phyloP scores from a whole-genome alignment of 2,329 filamentous ascomycete genomes.

The Penicillium sp. region DNA sequence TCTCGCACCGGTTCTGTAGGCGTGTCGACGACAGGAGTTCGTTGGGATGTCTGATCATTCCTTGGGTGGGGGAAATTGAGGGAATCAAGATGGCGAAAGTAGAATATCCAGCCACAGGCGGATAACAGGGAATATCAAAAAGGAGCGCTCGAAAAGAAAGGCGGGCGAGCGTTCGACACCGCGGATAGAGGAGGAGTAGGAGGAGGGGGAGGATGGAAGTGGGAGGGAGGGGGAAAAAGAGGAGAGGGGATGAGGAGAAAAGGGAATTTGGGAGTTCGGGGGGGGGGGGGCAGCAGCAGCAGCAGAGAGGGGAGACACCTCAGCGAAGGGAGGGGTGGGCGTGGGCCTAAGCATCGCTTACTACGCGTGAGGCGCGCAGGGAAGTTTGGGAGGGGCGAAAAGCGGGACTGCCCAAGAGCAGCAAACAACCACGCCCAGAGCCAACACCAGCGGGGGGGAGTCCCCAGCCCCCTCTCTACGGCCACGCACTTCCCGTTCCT shows the following conservation, averaged over 20 bases:
- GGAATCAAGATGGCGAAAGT: conserved; percentile 28
- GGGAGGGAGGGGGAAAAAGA: conserved; percentile 25
- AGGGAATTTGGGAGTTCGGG: conserved; percentile 26
- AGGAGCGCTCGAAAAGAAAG: conserved; percentile 28
- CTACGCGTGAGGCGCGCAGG: conserved; percentile 20
- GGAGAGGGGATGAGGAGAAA: conserved; percentile 22
- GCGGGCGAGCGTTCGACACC: conserved; percentile 29
- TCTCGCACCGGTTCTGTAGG: conserved; percentile 49
- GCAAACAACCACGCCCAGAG: background rate
- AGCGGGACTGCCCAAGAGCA: conserved; percentile 19
- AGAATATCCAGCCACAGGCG: conserved; percentile 47
- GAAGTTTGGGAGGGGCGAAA: conserved; percentile 26
- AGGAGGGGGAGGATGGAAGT: conserved; percentile 16
- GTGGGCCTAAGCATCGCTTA: conserved; percentile 30
- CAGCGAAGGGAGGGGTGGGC: conserved; percentile 23
- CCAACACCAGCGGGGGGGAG: background rate
- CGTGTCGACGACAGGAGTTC: conserved; percentile 45
- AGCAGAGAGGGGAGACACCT: conserved; percentile 21
- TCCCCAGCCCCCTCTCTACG: conserved; percentile 16
- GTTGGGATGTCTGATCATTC: conserved; percentile 50
- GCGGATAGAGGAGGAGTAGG: conserved; percentile 2
- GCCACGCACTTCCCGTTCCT: conserved; percentile 29
- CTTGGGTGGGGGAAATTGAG: conserved; percentile 38
- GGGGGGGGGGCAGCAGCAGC: conserved; percentile 16
- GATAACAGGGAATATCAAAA: conserved; percentile 26